Evolutionary conservation across 257 asterid genomes (phyloP), one percentile per base, ranked within the genome.

Genomic region (Nicotiana tomentosiformis): DNA sequence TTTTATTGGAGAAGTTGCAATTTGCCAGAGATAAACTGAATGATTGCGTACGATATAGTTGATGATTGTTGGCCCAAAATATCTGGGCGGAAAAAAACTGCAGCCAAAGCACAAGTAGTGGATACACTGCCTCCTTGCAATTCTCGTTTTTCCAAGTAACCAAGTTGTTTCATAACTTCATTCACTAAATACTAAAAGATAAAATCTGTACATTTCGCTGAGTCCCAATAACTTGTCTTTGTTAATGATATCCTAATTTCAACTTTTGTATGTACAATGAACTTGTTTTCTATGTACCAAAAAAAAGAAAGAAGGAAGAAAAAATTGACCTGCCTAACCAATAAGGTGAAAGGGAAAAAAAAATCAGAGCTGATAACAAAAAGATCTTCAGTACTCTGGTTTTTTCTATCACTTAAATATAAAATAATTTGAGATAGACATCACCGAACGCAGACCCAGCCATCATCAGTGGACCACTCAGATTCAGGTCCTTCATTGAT

Each of bases 381-480:
- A 86, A 87, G 82, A 83, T 66, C 80, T 55, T 69, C 33, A 56
- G 72, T 60, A 70, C 72, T 86, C 83, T 62, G 80, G 79, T 32
- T 5, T 23, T 46, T 12, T 23, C 23, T 72, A 23, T 12, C 18
- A 72, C 57, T 46, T 1, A 46, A 57, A 35, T 78, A 14, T 65
- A 80, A 78, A 82, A 29, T 30, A 68, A 65, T 77, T 69, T 10
- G 11, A 46, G 60, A 72, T 12, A 72, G 61, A 72, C 87, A 78
- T 92, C 92, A 91, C 88, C 97, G 90, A 2, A 93, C 81, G 58
- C 88, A 87, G 88, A 93, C 67, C 98, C 98, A 95, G 32, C 87
- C 93, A 20, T 84, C 95, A 51, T 89, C 77, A 82, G 78, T 84
- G 39, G 92, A 86, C 94, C 97, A 91, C 86, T 89, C 69, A 33